Base-by-base conservation (phyloP, 345 rosid genomes). In the Sisymbrium altissimum region DNA sequence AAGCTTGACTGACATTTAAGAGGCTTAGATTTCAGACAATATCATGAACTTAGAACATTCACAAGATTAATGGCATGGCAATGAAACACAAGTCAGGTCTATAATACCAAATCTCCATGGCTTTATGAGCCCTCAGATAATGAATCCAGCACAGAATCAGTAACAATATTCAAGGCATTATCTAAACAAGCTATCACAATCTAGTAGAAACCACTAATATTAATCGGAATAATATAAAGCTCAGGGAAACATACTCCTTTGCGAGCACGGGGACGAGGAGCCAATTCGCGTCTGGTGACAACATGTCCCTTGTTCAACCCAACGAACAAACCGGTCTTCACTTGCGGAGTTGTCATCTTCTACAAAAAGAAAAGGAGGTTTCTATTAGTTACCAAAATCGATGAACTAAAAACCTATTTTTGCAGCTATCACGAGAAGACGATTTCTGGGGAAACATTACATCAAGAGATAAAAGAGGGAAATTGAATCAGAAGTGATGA, bases 261-360 rank as follows among this genome's bases (percentile, higher is more conserved):
- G 55, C 82, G 82, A 69, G 64, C 12, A 64, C 64, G 61, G 32
- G 82, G 82, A 58, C 82, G 82, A 75, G 70, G 73, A 74, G 79
- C 68, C n/a, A 74, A 36, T 17, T 79, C 77, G 0, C 71, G 64
- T 60, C 72, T 79, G 52, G 82, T 79, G 7, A 75, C 79, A 27
- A 79, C 75, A 53, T 79, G 82, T 44, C 82, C 82, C 19, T 79
- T 79, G 82, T 79, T 79, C 76, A 79, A 70, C 17, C 82, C 82
- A 38, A 79, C 82, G 72, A 70, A 74, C 70, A 79, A 69, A 43
- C 82, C 82, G 9, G 72, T 79, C 55, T 78, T 72, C 1, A 67
- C 70, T 62, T 35, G 71, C 3, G 74, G 48, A 53, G 66, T 30
- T 45, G 80, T 45, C 80, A 76, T 76, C 71, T 55, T 71, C 66